Conservation (phyloP, 805 yeast genomes). For the Kuraishia molischiana region DNA sequence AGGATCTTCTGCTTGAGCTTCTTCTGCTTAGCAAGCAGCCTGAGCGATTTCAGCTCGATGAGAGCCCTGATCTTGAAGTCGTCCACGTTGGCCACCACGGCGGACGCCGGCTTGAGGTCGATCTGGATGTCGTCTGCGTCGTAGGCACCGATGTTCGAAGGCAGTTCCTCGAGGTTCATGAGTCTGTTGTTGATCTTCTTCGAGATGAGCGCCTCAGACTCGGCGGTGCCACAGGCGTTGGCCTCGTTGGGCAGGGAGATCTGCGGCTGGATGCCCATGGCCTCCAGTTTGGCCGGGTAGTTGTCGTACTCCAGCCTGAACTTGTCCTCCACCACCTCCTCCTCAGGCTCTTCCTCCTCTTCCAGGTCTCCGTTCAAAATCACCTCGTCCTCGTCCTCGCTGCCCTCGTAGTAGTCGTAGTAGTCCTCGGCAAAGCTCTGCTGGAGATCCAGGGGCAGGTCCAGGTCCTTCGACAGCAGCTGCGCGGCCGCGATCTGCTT, state of each 20-base stretch:
- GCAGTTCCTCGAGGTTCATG: slow-evolving; percentile 51
- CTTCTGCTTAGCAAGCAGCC: slow-evolving; percentile 60
- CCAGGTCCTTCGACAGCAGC: slow-evolving; percentile 53
- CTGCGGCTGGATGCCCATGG: slow-evolving; percentile 27
- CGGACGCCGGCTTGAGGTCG: slow-evolving; percentile 32
- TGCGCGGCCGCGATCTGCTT: slow-evolving; percentile 59
- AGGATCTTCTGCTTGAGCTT: slow-evolving; percentile 53
- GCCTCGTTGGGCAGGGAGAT: slow-evolving; percentile 18
- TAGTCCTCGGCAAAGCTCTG: slow-evolving; percentile 19
- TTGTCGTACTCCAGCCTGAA: slow-evolving; percentile 11
- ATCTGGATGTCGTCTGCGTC: slow-evolving; percentile 20
- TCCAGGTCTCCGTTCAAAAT: slow-evolving; percentile 1
- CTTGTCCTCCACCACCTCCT: neutral
- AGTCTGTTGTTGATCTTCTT: slow-evolving; percentile 49
- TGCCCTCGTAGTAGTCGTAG: slow-evolving; percentile 3
- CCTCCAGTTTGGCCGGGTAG: slow-evolving; percentile 26
- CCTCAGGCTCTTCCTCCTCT: slow-evolving; percentile 2
- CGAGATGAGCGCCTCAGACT: slow-evolving; percentile 43
- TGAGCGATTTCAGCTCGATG: slow-evolving; percentile 60
- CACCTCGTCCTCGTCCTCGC: slow-evolving; percentile 2
- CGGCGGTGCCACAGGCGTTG: slow-evolving; percentile 37
- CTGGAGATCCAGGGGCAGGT: slow-evolving; percentile 47
- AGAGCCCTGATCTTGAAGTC: slow-evolving; percentile 54
- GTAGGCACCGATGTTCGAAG: slow-evolving; percentile 61
- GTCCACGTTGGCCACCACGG: slow-evolving; percentile 37